Percentiles rank a stretch among this genome's conserved stretches.
These are phyloP conservation scores for Talaromyces ruber DNA, from an alignment of 495 filamentous ascomycete genomes.

Conservation along the genomic window DNA sequence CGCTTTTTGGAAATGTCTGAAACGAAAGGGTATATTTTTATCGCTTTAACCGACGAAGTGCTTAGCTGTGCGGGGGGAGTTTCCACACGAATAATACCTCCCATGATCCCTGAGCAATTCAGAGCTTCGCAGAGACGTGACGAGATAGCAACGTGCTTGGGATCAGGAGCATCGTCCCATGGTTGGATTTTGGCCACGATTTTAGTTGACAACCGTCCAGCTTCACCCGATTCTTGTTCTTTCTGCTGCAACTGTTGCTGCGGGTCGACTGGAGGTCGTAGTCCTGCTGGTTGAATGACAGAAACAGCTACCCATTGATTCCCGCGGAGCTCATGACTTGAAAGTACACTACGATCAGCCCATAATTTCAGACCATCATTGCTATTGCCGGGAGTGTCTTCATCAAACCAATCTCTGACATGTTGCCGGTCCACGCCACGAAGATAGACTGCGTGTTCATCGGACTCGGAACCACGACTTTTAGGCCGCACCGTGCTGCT, in stretches of 20 bases:
- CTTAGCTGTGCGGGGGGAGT: constrained; percentile 54
- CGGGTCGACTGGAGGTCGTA: constrained; percentile 67
- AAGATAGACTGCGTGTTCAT: constrained; percentile 61
- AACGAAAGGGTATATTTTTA: constrained; percentile 77
- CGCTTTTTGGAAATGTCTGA: constrained; percentile 40
- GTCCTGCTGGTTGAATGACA: constrained; percentile 68
- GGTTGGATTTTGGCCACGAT: constrained; percentile 64
- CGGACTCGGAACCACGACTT: constrained; percentile 46
- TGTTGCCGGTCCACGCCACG: constrained; percentile 63
- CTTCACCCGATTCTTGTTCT: constrained; percentile 44
- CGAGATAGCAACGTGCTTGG: constrained; percentile 68
- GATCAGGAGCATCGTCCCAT: constrained; percentile 86
- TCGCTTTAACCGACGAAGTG: constrained; percentile 38
- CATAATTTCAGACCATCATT: constrained; percentile 69
- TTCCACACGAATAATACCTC: constrained; percentile 81
- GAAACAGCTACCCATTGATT: constrained; percentile 66
- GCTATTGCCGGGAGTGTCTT: constrained; percentile 31
- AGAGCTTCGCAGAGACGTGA: constrained; percentile 63
- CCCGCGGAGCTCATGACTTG: constrained; percentile 59
- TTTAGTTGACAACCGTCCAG: constrained; percentile 54
- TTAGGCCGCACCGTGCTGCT: constrained; percentile 57
- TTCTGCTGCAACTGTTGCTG: constrained; percentile 58
- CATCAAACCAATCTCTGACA: constrained; percentile 67
- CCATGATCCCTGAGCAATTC: constrained; percentile 62
- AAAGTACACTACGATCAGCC: constrained; percentile 69